Evolutionary conservation across 192 early-diverging fungal species (phyloP).

Genomic region (Pilaira anomala): DNA sequence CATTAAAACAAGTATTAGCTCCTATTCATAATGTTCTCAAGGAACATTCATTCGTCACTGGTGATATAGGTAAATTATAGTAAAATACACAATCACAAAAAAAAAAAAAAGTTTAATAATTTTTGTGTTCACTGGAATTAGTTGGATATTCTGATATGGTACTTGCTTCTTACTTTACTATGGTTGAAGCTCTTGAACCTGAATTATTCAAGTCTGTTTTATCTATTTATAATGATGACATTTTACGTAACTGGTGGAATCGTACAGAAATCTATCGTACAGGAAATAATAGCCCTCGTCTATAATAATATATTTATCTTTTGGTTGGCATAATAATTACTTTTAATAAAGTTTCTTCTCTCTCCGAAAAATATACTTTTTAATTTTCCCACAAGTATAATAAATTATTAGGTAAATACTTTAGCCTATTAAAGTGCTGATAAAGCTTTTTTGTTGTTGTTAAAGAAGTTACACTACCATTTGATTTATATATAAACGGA

Average conservation of each 20-base stretch:
- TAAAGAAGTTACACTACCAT: too few species aligned
- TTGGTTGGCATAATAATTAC: too few species aligned
- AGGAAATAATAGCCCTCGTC: too few species aligned
- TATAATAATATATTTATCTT: too few species aligned
- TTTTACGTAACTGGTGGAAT: constrained; percentile 37
- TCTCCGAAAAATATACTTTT: too few species aligned
- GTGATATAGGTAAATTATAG: constrained; percentile 35
- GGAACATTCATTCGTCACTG: constrained; percentile 33
- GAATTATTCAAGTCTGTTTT: constrained; percentile 36
- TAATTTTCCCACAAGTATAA: too few species aligned
- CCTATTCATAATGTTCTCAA: constrained; percentile 26
- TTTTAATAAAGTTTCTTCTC: too few species aligned
- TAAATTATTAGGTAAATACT: too few species aligned
- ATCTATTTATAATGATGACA: constrained; percentile 28
- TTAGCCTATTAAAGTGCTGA: too few species aligned
- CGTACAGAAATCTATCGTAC: constrained; percentile 31
- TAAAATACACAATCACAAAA: background rate
- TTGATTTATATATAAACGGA: too few species aligned
- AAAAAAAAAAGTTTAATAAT: background rate
- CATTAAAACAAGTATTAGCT: constrained; percentile 28
- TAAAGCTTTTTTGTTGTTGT: too few species aligned
- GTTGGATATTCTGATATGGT: constrained; percentile 44
- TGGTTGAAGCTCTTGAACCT: constrained; percentile 31
- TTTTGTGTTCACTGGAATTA: too few species aligned
- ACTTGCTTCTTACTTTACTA: constrained; percentile 33